Evolutionary conservation across 1,139 yeast genomes (phyloP).

Genomic region (Suhomyces chickasaworum): DNA sequence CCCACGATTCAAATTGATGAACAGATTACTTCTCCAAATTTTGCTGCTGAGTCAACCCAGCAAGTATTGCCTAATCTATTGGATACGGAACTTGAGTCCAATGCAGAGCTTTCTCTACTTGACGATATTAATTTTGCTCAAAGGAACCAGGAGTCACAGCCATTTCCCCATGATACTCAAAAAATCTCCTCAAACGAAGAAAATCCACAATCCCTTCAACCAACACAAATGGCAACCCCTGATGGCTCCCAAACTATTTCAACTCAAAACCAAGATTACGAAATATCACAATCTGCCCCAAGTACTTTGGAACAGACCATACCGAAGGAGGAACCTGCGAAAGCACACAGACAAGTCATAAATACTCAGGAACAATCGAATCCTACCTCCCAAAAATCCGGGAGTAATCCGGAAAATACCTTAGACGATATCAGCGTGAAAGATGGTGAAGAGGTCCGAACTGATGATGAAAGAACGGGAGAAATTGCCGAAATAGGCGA

Average conservation of each 20-base stretch:
- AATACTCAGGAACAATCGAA: constrained; percentile 20
- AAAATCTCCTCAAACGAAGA: background rate
- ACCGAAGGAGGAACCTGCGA: background rate
- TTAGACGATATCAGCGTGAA: background rate
- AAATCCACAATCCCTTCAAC: background rate
- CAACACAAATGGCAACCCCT: background rate
- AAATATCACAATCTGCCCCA: background rate
- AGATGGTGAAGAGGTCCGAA: constrained; percentile 15
- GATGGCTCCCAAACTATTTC: background rate
- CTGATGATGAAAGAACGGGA: constrained; percentile 20
- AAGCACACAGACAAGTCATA: constrained; percentile 20
- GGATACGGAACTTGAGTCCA: background rate
- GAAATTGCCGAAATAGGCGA: too few species aligned
- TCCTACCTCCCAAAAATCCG: constrained; percentile 2
- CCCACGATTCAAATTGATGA: background rate
- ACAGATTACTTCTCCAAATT: background rate
- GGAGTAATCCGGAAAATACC: background rate
- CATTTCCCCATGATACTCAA: background rate
- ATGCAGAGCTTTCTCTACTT: background rate
- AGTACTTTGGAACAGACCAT: background rate
- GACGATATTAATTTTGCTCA: background rate
- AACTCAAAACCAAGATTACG: background rate
- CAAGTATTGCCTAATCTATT: background rate
- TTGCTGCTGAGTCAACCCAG: constrained; percentile 1
- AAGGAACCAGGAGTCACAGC: background rate